Percentiles rank a stretch among this genome's conserved stretches.
These are phyloP conservation scores for Angophora floribunda DNA, from an alignment of 345 rosid species.

Conservation along the genomic window DNA sequence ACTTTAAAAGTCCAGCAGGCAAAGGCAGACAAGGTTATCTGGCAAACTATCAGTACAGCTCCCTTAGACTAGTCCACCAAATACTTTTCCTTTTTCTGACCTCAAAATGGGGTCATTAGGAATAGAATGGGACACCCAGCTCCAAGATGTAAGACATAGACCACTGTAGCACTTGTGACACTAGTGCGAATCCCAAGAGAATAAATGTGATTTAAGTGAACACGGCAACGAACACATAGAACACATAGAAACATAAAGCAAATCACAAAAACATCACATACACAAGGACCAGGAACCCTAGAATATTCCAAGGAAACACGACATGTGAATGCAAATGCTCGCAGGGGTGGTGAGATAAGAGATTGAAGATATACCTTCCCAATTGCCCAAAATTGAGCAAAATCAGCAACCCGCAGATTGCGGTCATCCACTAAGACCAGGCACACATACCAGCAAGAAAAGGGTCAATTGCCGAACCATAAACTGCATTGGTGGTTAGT, in stretches of 20 bases:
- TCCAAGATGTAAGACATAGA: not conserved
- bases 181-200: not conserved
- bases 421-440: slow-evolving; percentile 99
- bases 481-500: slow-evolving; percentile 97
- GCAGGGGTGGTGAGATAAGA: slow-evolving; percentile 37
- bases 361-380: slow-evolving; percentile 95
- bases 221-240: not conserved
- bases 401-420: slow-evolving; percentile 99
- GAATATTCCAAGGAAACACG: slow-evolving; percentile 15
- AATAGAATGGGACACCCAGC: not conserved
- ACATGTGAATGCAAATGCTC: slow-evolving; percentile 20
- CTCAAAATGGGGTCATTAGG: not conserved
- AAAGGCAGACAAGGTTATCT: not conserved
- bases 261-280: not conserved
- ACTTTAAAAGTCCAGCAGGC: not conserved
- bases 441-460: slow-evolving; percentile 94
- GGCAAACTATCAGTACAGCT: not conserved
- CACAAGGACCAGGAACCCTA: slow-evolving; percentile 18
- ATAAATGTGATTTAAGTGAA: not conserved
- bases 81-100: not conserved
- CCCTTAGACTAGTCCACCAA: not conserved
- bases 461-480: slow-evolving; percentile 93
- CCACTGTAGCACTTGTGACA: not conserved
- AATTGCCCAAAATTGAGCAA: slow-evolving; percentile 99
- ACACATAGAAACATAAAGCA: not conserved